Evolutionary conservation across 768 basidiomycete species (phyloP).

Genomic region (Boletus reticuloceps): DNA sequence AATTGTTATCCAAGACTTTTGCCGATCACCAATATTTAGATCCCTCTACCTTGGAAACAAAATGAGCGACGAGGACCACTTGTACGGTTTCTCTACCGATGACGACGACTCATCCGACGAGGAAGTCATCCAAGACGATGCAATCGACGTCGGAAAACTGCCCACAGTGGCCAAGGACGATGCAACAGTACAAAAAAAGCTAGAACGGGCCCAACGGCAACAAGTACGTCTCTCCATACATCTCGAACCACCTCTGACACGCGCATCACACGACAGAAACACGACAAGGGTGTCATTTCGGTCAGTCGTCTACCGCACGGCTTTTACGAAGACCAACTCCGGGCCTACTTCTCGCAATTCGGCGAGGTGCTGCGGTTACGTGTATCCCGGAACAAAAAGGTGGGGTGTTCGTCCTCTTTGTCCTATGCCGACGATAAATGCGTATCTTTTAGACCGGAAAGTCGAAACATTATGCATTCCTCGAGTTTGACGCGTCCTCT

Average conservation of each 20-base stretch:
- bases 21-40: too few relatives aligned
- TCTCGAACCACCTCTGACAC: neutral
- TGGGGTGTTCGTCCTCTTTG: slow-evolving; percentile 19
- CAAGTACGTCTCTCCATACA: slow-evolving; percentile 47
- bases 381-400: slow-evolving; percentile 93
- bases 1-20: slow-evolving; percentile 17
- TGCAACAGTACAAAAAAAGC: slow-evolving; percentile 63
- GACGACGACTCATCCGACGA: slow-evolving; percentile 79
- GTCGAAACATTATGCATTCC: slow-evolving; percentile 96
- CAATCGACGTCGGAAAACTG: slow-evolving; percentile 68
- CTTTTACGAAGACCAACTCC: slow-evolving; percentile 94
- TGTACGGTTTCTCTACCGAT: slow-evolving; percentile 77
- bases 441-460: slow-evolving; percentile 67
- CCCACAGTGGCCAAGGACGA: slow-evolving; percentile 92
- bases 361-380: slow-evolving; percentile 86
- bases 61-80: slow-evolving; percentile 41
- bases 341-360: slow-evolving; percentile 92
- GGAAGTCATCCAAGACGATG: slow-evolving; percentile 55
- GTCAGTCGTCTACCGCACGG: slow-evolving; percentile 93
- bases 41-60: neutral
- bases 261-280: slow-evolving; percentile 35
- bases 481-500: slow-evolving; percentile 86
- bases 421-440: neutral
- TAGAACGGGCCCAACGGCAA: slow-evolving; percentile 60
- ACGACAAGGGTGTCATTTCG: slow-evolving; percentile 81